A percentile compares a stretch with the other conserved stretches of the same genome.
phyloP scores from a whole-genome alignment of 257 asterid genomes.

The Solanum pimpinellifolium region DNA sequence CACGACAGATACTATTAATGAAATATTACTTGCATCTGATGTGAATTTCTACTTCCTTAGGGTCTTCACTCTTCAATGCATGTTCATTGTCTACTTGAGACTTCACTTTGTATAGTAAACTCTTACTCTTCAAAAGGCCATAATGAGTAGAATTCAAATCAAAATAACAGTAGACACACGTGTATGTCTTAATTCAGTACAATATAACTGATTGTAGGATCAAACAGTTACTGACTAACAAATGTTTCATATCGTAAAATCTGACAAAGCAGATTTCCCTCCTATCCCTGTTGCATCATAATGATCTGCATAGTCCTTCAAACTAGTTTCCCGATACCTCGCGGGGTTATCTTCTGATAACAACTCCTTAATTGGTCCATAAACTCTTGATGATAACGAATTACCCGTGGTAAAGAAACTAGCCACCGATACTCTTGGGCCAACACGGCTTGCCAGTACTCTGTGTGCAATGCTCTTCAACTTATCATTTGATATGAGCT shows the following conservation, averaged over 20 bases:
- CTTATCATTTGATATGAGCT: conserved; percentile 10
- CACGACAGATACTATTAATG: too few relatives aligned
- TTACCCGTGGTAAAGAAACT: conserved; percentile 2
- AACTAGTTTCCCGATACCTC: neutral
- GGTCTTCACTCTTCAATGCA: too few relatives aligned
- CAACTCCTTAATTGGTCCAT: neutral
- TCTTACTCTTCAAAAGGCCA: neutral
- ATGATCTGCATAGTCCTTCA: neutral
- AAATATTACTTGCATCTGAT: too few relatives aligned
- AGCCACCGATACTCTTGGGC: conserved; percentile 8
- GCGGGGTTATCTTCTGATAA: conserved; percentile 1
- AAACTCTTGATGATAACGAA: neutral
- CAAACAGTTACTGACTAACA: neutral
- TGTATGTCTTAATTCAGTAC: neutral
- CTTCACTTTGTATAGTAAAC: too few relatives aligned
- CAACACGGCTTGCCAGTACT: conserved; percentile 1
- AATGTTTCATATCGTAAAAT: neutral
- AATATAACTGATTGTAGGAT: neutral
- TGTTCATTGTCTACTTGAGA: too few relatives aligned
- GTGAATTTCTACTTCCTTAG: too few relatives aligned
- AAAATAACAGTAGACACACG: neutral
- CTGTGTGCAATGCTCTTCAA: conserved; percentile 5
- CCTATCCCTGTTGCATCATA: neutral
- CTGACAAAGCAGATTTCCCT: neutral
- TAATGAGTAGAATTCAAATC: neutral